Base-by-base conservation (phyloP, 768 basidiomycete species). In the Scleroderma citrinum region DNA sequence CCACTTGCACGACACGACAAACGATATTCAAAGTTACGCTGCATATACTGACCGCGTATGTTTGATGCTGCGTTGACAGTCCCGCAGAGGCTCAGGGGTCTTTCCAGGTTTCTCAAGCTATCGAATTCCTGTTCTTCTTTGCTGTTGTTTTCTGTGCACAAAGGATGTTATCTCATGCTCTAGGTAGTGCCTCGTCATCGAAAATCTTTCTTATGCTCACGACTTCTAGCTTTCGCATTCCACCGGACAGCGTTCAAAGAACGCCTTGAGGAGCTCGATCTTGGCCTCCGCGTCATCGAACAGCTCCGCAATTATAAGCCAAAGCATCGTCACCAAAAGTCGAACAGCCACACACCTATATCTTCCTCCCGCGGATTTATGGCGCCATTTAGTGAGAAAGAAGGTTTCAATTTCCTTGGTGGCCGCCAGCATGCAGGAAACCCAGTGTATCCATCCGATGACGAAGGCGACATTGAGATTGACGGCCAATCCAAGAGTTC, bases 111-210 rank as follows among this genome's bases (percentile, higher is more conserved):
- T 71, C 71, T 38, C 71, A 87, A 69, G 78, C 74, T 7, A 74
- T 91, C 17, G 75, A 84, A 56, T 87, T 90, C 60, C 56, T 86
- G 30, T 90, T 90, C 69, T 90, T 90, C 69, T 65, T 85, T n/a
- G 71, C 74, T 2, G 69, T 91, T 13, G 73, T 88, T 12, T 64
- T 80, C 53, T 83, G 78, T 49, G 64, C 67, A 8, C 85, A 87
- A 61, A 72, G 76, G 54, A 82, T 90, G 75, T 64, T 87, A 17
- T 82, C 82, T 1, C 86, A 88, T 57, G 72, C 77, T 30, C 78
- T 89, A 30, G 75, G 75, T 75, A 57, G 16, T 57, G 3, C 32
- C 26, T 36, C 7, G 13, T n/a, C 16, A 17, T 8, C 3, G 41
- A 14, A 17, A 12, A 8, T 17, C 19, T 52, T 49, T 4, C 52